Base-by-base conservation (phyloP, 495 filamentous ascomycete species). In the Beverwykella pulmonaria region DNA sequence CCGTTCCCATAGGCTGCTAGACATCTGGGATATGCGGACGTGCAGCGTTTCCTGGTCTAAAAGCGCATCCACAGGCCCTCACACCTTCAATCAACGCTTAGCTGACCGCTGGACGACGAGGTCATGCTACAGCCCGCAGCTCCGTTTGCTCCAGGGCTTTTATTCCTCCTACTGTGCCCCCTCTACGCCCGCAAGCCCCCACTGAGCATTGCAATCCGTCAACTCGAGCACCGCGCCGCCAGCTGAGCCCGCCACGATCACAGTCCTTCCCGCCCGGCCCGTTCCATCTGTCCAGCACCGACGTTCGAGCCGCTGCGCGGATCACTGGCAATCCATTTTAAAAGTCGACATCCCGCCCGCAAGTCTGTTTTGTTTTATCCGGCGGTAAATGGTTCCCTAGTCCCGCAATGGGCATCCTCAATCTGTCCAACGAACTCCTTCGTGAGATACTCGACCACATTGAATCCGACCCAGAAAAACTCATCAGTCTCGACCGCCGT, bases 361-460 rank as follows among this genome's bases (percentile, higher is more conserved):
- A 34, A n/a, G 9, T 22, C 25, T 6, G 22, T 41, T 30, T 47
- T 30, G 53, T 49, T 59, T 60, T 60, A 46, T 50, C 61, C 65
- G 46, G 59, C 62, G 53, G 65, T 72, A 66, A 55, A 69, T 72
- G 66, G 41, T 66, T 49, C 48, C 41, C 44, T 50, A 48, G 60
- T 66, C 52, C 65, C 69, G 65, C 55, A 49, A 63, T 65, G 59
- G 63, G 66, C 68, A 82, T 88, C 71, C 76, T 80, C 30, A 73
- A 78, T 56, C 75, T 89, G 29, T 83, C 86, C 27, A 82, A 85
- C 71, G 88, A 91, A 72, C 72, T 91, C 27, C 76, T 89, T 47
- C 81, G 78, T 65, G 77, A 82, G 34, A 85, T 91, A 26, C 79
- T 85, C 57, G 82, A 83, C 54, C 73, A 81, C 63, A 78, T 83